Base-by-base conservation (phyloP, 495 filamentous ascomycete genomes). In the Pseudomonodictys pantanalensis region DNA sequence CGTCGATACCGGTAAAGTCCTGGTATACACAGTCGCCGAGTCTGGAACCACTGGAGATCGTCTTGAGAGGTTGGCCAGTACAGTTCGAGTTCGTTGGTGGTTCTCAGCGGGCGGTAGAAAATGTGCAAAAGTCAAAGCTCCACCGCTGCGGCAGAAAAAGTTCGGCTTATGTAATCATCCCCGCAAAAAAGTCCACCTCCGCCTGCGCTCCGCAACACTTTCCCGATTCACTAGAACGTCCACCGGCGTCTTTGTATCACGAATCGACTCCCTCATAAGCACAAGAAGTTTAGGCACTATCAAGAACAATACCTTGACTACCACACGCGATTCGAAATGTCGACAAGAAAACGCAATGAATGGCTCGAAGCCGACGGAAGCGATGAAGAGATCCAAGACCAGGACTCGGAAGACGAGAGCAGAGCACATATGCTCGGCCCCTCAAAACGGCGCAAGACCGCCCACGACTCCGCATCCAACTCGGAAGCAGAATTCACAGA, bases 401-500 rank as follows among this genome's bases (percentile, higher is more conserved):
- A 88, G 62, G 80, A 90, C 63, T 92, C 87, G 2, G 89, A 89
- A 50, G 77, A 86, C 44, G 74, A 89, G 41, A 80, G 81, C 58
- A 88, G 88, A 73, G 84, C 83, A 12, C 58, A 25, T 15, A 41
- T 63, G 17, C 42, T 62, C 1, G 79, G 82, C 22, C 71, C 72
- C 38, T 73, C 79, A n/a, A 96, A 95, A 74, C 79, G 89, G 62
- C 81, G 85, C 59, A 84, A 81, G 72, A 64, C 81, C 28, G 66
- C 72, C 50, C 74, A 78, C 26, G 70, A 76, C 18, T 64, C 50
- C 12, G 75, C 75, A 23, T 65, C 68, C 56, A 73, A 45, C 44
- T n/a, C 20, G 9, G 45, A 49, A 7, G 66, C 64, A 23, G 69
- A 71, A 17, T 60, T 61, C 35, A 65, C 61, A 18, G 59, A 58